These are phyloP conservation scores for Nannizziopsis arthrosporioides DNA, from an alignment of 2,329 filamentous ascomycete genomes.

Conservation along the genomic window DNA sequence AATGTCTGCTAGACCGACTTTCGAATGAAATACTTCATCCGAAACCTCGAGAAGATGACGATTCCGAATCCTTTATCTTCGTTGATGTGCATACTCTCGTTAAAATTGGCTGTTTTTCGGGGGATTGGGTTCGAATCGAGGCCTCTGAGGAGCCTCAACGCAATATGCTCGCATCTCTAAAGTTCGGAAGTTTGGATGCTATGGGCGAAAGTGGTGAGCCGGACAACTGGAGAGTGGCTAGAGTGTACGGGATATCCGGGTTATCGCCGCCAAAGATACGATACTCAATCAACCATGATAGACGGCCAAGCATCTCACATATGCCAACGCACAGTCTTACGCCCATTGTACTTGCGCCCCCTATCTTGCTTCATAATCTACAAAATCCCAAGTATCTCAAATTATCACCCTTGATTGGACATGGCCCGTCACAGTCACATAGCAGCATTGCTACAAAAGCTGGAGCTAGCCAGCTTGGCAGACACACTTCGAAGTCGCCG, in stretches of 20 bases:
- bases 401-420: constrained; percentile 49
- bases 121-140: constrained; percentile 88
- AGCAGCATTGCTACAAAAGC: constrained; percentile 42
- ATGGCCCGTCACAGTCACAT: constrained; percentile 29
- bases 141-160: constrained; percentile 55
- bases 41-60: constrained; percentile 70
- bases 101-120: constrained; percentile 90
- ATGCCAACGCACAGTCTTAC: constrained; percentile 37
- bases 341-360: constrained; percentile 65
- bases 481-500: constrained; percentile 38
- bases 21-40: constrained; percentile 73
- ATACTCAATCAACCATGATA: constrained; percentile 43
- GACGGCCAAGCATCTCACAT: constrained; percentile 46
- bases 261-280: constrained; percentile 43
- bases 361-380: constrained; percentile 75
- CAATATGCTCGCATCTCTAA: constrained; percentile 50
- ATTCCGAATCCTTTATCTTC: constrained; percentile 75
- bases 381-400: constrained; percentile 67
- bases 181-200: constrained; percentile 42
- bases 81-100: constrained; percentile 78
- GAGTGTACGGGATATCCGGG: constrained; percentile 76
- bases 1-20: constrained; percentile 61
- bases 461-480: constrained; percentile 42
- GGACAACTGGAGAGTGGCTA: constrained; percentile 69
- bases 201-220: constrained; percentile 37